A percentile compares a stretch with the other conserved stretches of the same genome.
Evolutionary conservation across 345 rosid genomes (phyloP).

Genomic region (Anacardium occidentale): DNA sequence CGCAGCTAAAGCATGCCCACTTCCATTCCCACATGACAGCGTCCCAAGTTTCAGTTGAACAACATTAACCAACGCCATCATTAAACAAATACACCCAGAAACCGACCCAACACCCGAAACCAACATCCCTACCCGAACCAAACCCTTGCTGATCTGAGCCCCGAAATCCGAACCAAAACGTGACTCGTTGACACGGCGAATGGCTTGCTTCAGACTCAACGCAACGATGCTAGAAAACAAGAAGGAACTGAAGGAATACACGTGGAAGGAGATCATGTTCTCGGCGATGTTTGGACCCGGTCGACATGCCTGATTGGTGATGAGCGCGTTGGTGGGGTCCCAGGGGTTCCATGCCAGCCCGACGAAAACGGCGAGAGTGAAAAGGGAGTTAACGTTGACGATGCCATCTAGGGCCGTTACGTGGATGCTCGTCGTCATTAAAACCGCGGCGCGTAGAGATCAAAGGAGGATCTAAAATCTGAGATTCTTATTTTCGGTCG

Average conservation of each 20-base stretch:
- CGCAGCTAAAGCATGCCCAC: conserved; percentile 62
- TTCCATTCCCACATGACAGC: conserved; percentile 65
- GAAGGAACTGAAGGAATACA: conserved; percentile 78
- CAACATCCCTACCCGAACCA: conserved; percentile 77
- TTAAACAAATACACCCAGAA: conserved; percentile 57
- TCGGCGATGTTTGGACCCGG: conserved; percentile 44
- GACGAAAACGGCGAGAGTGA: conserved; percentile 86
- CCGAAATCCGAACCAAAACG: conserved; percentile 10
- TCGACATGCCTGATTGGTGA: conserved; percentile 40
- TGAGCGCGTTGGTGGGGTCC: conserved; percentile 45
- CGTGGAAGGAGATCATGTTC: conserved; percentile 74
- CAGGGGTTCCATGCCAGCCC: conserved; percentile 76
- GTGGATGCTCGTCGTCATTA: conserved; percentile 75
- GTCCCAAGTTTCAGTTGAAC: conserved; percentile 80
- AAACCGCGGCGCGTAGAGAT: not conserved
- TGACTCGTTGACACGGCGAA: conserved; percentile 44
- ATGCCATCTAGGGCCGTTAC: conserved; percentile 84
- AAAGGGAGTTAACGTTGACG: conserved; percentile 84
- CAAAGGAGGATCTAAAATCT: not conserved
- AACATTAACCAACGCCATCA: conserved; percentile 76
- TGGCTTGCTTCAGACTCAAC: conserved; percentile 77
- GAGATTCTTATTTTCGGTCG: too few species aligned
- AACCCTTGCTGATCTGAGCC: conserved; percentile 42
- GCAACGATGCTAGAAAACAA: conserved; percentile 85
- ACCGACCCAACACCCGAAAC: conserved; percentile 72